Evolutionary conservation across 345 rosid species (phyloP), one percentile per base, ranked within the genome.

Genomic region (Pistacia integerrima): DNA sequence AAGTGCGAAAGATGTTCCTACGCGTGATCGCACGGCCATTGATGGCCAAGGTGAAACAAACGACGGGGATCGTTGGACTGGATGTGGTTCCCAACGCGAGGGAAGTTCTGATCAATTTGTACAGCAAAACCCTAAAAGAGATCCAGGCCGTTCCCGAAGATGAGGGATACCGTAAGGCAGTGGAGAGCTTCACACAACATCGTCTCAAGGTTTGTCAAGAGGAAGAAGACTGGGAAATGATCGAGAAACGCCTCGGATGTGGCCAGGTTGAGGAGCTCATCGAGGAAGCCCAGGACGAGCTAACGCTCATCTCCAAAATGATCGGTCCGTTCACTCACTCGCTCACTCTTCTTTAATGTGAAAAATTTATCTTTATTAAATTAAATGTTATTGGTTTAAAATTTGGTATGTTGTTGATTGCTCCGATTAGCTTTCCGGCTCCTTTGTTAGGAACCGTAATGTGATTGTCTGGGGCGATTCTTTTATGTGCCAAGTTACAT

Each of bases 181-280:
- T 97, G 58, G 97, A 97, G 86, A 82, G 88, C 65, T 97, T 97
- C 85, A 97, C 98, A 55, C 82, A 77, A 22, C 97, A 92, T 60
- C 92, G 97, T 79, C 84, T 97, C 20, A 83, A 84, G 81, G 94
- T 86, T 0, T 97, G 97, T 72, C 84, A 82, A 67, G 97, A 92
- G 78, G 97, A 94, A 78, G 89, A 84, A 65, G 96, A 94, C 57
- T 97, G 97, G 97, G 99, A 94, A 84, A 65, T 35, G 76, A 94
- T 97, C 75, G 97, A 94, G 91, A 88, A 92, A 69, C 87, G 87
- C 46, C 83, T 97, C 22, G 97, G 94, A 5, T 94, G 98, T 69
- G 99, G 99, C 74, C 97, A 94, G 87, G 98, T 94, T 67, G 99
- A 97, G 83, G 98, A 94, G 90, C 96, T 96, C 61, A 88, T 96